phyloP scores from a whole-genome alignment of 805 yeast genomes.

The Metschnikowia koreensis region DNA sequence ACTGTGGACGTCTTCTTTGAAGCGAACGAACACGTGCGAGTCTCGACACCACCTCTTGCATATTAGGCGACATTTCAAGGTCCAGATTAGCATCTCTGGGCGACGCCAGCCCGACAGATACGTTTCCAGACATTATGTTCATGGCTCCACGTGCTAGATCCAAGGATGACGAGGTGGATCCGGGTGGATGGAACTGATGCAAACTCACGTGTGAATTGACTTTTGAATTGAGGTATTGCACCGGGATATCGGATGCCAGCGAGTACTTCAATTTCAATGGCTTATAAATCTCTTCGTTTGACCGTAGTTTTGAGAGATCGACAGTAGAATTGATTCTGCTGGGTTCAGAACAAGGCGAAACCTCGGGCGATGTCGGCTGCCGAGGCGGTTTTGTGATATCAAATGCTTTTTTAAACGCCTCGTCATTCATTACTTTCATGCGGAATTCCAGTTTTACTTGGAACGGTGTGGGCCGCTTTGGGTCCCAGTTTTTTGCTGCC shows the following conservation, averaged over 20 bases:
- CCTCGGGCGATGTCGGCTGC: constrained; percentile 40
- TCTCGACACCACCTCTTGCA: constrained; percentile 18
- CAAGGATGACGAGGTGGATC: constrained; percentile 23
- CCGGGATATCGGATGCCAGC: constrained; percentile 38
- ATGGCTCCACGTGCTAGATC: constrained; percentile 18
- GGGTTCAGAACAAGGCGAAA: constrained; percentile 43
- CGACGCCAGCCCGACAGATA: constrained; percentile 15
- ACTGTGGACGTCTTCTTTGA: constrained; percentile 18
- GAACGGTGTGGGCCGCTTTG: constrained; percentile 27
- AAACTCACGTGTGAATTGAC: constrained; percentile 41
- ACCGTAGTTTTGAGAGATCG: constrained; percentile 34
- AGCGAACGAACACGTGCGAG: constrained; percentile 19
- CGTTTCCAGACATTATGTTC: constrained; percentile 4
- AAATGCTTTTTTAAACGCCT: constrained; percentile 34
- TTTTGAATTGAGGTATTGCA: constrained; percentile 36
- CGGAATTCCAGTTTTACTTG: constrained; percentile 33
- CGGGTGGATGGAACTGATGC: constrained; percentile 20
- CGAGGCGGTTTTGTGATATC: constrained; percentile 31
- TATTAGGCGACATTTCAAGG: constrained; percentile 13
- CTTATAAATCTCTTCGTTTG: constrained; percentile 35
- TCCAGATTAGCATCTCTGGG: constrained; percentile 15
- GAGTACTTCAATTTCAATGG: constrained; percentile 42
- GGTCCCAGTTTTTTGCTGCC: constrained; percentile 41
- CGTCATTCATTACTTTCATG: constrained; percentile 37
- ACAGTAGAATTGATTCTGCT: constrained; percentile 41